Base-by-base conservation (phyloP, 2,329 filamentous ascomycete genomes). In the Graphilbum ipis-grandicollis region DNA sequence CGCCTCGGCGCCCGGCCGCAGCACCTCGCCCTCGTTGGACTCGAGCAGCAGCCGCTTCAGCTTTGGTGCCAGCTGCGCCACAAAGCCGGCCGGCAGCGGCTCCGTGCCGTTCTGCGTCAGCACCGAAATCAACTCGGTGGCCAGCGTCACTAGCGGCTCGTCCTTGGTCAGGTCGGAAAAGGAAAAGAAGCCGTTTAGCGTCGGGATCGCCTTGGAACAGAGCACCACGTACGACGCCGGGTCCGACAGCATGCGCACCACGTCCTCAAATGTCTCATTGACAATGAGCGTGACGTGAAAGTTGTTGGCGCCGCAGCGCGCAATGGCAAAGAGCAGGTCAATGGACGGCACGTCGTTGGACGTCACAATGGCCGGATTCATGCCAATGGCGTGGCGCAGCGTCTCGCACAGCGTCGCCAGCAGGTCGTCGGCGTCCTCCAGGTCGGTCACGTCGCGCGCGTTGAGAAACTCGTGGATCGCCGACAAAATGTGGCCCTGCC, bases 271-370 rank as follows among this genome's bases (percentile, higher is more conserved):
- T 0, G 83, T 77, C 56, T 98, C 90, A 26, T 74, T 79, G 19
- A 96, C 79, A 36, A 94, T 64, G 60, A 86, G 78, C 1, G 79
- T 84, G 33, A 94, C 71, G 54, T 94, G 86, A 60, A 92, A 93
- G 58, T 93, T 96, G 42, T 71, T 74, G 0, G 88, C 82, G 21
- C 85, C 85, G 50, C 86, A 76, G 53, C 84, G 90, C 18, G 85
- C 88, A 41, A 96, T 73, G 37, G 79, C 72, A 59, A 98, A 96
- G 9, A 98, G 70, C 13, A 86, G 63, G 47, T 90, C 79, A 6
- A 93, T 63, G 18, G 88, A 83, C 39, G 76, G 71, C 33, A 79
- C 71, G 12, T 79, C 75, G 13, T 68, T 70, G 1, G 76, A 72
- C 18, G 93, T 67, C 18, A 81, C 77, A 37, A 90, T 73, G 14